phyloP scores from a whole-genome alignment of 164 flowering plant genomes.

The Liriodendron chinense region DNA sequence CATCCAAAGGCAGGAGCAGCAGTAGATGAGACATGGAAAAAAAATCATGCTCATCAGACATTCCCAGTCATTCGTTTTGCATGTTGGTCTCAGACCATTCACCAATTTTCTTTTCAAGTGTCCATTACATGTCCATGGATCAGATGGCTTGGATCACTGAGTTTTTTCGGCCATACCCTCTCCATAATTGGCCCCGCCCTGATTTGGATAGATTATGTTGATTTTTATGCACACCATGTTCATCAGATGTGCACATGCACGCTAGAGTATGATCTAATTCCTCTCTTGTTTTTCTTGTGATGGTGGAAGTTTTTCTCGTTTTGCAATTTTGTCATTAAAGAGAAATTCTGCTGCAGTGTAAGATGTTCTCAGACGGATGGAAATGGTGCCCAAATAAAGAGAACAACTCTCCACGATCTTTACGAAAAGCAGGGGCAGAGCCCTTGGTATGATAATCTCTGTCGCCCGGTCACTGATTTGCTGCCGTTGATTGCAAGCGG shows the following conservation, averaged over 20 bases:
- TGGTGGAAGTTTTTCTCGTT: not conserved
- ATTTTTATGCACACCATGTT: too few relatives aligned
- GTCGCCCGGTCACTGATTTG: conserved; percentile 92
- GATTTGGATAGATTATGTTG: not conserved
- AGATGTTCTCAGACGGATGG: conserved; percentile 61
- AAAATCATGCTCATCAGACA: too few relatives aligned
- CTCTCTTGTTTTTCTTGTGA: too few relatives aligned
- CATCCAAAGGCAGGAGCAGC: too few relatives aligned
- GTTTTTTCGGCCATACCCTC: not conserved
- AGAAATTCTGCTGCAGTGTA: conserved; percentile 38
- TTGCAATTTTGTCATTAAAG: not conserved
- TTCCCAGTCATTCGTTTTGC: too few relatives aligned
- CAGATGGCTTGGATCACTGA: too few relatives aligned
- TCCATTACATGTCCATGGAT: not conserved
- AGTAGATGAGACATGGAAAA: too few relatives aligned
- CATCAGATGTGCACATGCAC: not conserved
- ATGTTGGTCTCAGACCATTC: not conserved
- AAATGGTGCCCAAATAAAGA: conserved; percentile 53
- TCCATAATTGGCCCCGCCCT: not conserved
- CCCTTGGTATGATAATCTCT: conserved; percentile 98
- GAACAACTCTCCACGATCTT: conserved; percentile 81
- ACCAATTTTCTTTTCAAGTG: not conserved
- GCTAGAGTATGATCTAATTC: not conserved
- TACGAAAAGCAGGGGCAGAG: conserved; percentile 92
- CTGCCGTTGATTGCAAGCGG: conserved; percentile 83